Percentiles rank a stretch among this genome's conserved stretches.
Conservation (phyloP, 2,329 filamentous ascomycete species). For the Xylogone sp. region DNA sequence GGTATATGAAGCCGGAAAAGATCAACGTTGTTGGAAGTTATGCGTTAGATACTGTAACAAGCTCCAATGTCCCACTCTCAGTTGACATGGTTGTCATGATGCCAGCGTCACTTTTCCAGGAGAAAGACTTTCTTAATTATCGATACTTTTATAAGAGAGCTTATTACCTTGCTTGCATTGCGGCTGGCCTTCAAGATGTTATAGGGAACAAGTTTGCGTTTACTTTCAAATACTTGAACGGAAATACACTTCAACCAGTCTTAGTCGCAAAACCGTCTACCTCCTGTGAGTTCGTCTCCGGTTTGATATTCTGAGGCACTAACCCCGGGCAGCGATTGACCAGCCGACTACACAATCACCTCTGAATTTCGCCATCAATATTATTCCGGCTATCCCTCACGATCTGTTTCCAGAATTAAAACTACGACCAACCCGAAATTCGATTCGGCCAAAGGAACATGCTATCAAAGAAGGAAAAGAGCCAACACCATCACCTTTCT, state of each 20-base stretch:
- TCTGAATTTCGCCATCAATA: conserved; percentile 57
- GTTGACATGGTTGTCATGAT: conserved; percentile 88
- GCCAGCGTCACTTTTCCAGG: conserved; percentile 75
- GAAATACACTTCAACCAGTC: conserved; percentile 74
- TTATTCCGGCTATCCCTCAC: conserved; percentile 71
- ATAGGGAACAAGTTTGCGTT: conserved; percentile 52
- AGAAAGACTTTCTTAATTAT: conserved; percentile 91
- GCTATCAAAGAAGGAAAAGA: conserved; percentile 36
- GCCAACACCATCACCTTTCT: conserved; percentile 67
- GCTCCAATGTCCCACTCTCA: conserved; percentile 52
- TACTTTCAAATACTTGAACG: conserved; percentile 63
- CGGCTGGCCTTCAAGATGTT: conserved; percentile 61
- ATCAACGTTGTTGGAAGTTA: conserved; percentile 91
- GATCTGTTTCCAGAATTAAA: conserved; percentile 68
- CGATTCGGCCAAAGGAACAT: conserved; percentile 55
- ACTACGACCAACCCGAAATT: conserved; percentile 65
- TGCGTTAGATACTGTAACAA: conserved; percentile 69
- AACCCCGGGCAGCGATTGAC: conserved; percentile 6
- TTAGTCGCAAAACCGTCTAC: conserved; percentile 39
- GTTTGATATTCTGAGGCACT: not conserved
- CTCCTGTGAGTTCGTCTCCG: not conserved
- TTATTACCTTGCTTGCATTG: conserved; percentile 83
- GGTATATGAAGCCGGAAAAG: conserved; percentile 69
- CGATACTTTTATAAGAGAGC: conserved; percentile 93
- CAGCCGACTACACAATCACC: conserved; percentile 31